A percentile compares a stretch with the other conserved stretches of the same genome.
phyloP scores from a whole-genome alignment of 176 grass and related monocot species.

The Cenchrus fungigraminus region DNA sequence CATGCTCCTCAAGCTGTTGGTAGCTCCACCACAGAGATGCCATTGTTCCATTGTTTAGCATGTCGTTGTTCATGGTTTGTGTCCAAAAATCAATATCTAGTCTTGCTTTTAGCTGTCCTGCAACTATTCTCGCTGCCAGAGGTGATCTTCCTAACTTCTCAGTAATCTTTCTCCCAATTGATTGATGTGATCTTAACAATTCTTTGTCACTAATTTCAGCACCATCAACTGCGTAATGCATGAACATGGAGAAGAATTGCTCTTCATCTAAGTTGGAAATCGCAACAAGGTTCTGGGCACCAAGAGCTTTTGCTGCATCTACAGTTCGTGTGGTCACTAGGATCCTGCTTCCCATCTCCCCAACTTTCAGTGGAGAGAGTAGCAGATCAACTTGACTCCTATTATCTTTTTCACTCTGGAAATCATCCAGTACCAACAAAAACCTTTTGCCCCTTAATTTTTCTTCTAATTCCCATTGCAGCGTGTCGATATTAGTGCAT shows the following conservation, averaged over 20 bases:
- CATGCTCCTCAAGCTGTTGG: conserved; percentile 31
- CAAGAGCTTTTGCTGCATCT: conserved; percentile 1
- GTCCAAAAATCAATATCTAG: conserved; percentile 27
- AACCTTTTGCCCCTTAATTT: conserved; percentile 13
- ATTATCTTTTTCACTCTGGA: conserved; percentile 8
- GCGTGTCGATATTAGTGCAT: neutral
- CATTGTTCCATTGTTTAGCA: conserved; percentile 25
- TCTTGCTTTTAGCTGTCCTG: neutral
- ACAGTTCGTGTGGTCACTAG: conserved; percentile 36
- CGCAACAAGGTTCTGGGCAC: neutral
- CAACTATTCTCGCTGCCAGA: conserved; percentile 28
- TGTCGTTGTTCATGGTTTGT: neutral
- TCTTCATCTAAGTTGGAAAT: neutral
- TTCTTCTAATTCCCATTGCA: neutral
- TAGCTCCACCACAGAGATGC: conserved; percentile 38
- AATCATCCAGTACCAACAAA: conserved; percentile 52
- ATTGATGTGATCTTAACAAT: neutral
- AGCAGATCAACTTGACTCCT: neutral
- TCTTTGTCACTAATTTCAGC: neutral
- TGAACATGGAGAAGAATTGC: conserved; percentile 22
- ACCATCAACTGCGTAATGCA: conserved; percentile 29
- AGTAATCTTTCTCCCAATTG: conserved; percentile 24
- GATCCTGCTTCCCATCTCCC: conserved; percentile 38
- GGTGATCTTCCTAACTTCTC: conserved; percentile 32
- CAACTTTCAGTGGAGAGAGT: conserved; percentile 14